Conservation (phyloP, 2,329 filamentous ascomycete species). For the Aspergillus vadensis region DNA sequence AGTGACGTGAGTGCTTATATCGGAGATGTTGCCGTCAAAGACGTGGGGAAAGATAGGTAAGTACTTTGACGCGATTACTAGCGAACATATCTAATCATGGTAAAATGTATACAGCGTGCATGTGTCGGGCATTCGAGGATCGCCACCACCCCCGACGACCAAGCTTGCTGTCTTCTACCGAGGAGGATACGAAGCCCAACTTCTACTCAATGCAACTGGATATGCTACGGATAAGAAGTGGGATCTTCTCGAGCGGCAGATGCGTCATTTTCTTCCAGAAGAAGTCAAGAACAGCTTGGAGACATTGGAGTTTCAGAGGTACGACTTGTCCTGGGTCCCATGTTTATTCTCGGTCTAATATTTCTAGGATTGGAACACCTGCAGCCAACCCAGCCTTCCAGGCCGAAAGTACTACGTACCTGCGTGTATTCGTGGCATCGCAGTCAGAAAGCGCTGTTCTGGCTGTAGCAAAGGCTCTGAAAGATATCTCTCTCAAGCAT, state of each 20-base stretch:
- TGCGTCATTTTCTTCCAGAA: slow-evolving; percentile 47
- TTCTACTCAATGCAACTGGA: slow-evolving; percentile 50
- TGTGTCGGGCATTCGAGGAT: slow-evolving; percentile 46
- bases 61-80: background rate
- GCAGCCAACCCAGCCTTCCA: slow-evolving; percentile 44
- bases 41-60: slow-evolving; percentile 38
- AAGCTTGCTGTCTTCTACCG: slow-evolving; percentile 56
- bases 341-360: background rate
- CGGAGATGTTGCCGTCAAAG: slow-evolving; percentile 37
- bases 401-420: slow-evolving; percentile 47
- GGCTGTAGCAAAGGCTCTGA: slow-evolving; percentile 34
- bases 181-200: slow-evolving; percentile 52
- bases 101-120: slow-evolving; percentile 35
- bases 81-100: background rate
- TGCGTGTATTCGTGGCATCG: slow-evolving; percentile 50
- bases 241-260: slow-evolving; percentile 52
- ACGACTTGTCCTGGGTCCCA: slow-evolving; percentile 2
- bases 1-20: slow-evolving; percentile 49
- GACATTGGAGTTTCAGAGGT: slow-evolving; percentile 56
- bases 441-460: slow-evolving; percentile 29
- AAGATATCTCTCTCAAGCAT: slow-evolving; percentile 47
- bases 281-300: slow-evolving; percentile 47
- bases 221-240: slow-evolving; percentile 55
- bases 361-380: slow-evolving; percentile 39
- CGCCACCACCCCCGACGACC: slow-evolving; percentile 53